A percentile compares a stretch with the other conserved stretches of the same genome.
phyloP scores from a whole-genome alignment of 495 filamentous ascomycete genomes.

The Glonium stellatum region DNA sequence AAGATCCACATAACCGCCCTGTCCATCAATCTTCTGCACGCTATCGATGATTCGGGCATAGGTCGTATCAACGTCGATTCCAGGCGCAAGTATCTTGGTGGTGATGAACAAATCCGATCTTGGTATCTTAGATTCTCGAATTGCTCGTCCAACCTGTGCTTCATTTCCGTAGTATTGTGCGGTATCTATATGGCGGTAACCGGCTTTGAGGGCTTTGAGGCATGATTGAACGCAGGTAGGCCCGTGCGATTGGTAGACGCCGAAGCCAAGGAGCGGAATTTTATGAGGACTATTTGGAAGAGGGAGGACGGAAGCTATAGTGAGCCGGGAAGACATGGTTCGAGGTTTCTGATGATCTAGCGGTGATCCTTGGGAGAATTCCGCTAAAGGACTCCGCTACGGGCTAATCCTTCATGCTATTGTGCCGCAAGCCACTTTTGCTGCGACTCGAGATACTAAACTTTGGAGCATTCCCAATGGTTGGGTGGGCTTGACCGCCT shows the following conservation, averaged over 20 bases:
- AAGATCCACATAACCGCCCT: conserved; percentile 60
- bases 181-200: conserved; percentile 69
- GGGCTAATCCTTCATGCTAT: too few relatives aligned
- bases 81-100: conserved; percentile 56
- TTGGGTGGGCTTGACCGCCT: not conserved
- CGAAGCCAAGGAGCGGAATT: conserved; percentile 68
- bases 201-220: conserved; percentile 53
- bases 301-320: conserved; percentile 46
- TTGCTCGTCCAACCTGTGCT: conserved; percentile 55
- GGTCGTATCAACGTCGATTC: conserved; percentile 50
- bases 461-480: too few relatives aligned
- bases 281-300: conserved; percentile 48
- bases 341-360: not conserved
- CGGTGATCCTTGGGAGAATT: not conserved
- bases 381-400: too few relatives aligned
- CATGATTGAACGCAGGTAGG: conserved; percentile 49
- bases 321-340: conserved; percentile 1
- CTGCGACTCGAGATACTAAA: not conserved
- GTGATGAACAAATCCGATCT: conserved; percentile 59
- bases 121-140: conserved; percentile 47
- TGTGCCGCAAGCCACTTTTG: too few relatives aligned
- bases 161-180: conserved; percentile 69
- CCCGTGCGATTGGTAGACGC: conserved; percentile 55
- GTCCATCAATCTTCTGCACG: conserved; percentile 53
- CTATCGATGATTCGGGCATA: conserved; percentile 54